Evolutionary conservation across 768 basidiomycete species (phyloP), one percentile per base, ranked within the genome.

Genomic region (Saitozyma sp.): DNA sequence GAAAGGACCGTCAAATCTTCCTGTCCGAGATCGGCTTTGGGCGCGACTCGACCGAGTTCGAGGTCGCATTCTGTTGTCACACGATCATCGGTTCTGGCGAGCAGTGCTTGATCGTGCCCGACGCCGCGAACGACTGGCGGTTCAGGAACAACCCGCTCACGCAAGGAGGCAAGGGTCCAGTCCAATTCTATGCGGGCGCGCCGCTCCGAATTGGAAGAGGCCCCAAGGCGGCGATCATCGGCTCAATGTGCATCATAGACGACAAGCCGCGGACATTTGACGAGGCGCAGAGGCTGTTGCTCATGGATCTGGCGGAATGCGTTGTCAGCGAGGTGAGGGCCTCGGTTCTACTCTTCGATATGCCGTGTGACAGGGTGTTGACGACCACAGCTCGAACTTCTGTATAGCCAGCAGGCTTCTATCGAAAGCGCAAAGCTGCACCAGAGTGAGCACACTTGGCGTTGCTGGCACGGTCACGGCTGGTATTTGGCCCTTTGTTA

Each of bases 231-330:
- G 65, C 70, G 1, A 65, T 73, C 9, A 76, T 78, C 19, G 77
- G 77, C 11, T 71, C 67, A 14, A 59, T 78, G 37, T 78, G 77
- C 52, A 61, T 78, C 8, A 60, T 73, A 14, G 73, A 78, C 42
- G 62, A 69, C 50, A 70, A 70, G 49, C 71, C 77, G 1, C 68
- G 70, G 37, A 59, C 67, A 37, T 76, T 76, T 50, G 59, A 52
- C 16, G 66, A 70, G 9, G 58, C 67, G 37, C 58, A 59, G 8
- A 57, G 63, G 51, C 48, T 51, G 6, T 54, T 76, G 6, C 54
- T 78, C 40, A 37, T 50, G 48, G 77, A 78, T 69, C 59, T 78
- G 42, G 75, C 75, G 11, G 70, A 66, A 10, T 78, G 75, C 58
- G 75, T 73, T 7, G 70, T 75, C 49, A 68, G 67, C 57, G 77